Percentiles rank a stretch among this genome's conserved stretches.
Conservation (phyloP, 305 asterid genomes). For the Rubia occidens region DNA sequence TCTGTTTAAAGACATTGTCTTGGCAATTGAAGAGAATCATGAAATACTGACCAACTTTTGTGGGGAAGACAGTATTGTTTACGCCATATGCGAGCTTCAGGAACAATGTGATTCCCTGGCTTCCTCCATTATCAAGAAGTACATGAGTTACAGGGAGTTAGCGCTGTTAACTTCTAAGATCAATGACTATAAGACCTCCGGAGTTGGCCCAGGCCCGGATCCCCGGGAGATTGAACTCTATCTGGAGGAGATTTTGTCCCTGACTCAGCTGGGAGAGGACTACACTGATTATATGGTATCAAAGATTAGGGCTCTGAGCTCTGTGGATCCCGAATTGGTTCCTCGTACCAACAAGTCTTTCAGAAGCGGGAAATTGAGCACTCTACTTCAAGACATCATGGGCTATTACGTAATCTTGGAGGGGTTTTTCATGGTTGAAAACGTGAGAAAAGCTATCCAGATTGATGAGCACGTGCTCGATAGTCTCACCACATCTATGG, state of each 20-base stretch:
- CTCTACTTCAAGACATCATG: constrained; percentile 65
- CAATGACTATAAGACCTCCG: constrained; percentile 25
- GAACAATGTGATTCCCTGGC: constrained; percentile 91
- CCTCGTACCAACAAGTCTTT: constrained; percentile 86
- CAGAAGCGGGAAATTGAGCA: constrained; percentile 80
- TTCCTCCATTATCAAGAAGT: constrained; percentile 59
- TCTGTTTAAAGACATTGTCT: constrained; percentile 73
- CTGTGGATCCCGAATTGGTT: constrained; percentile 70
- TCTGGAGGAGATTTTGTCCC: constrained; percentile 73
- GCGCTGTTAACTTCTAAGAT: constrained; percentile 68
- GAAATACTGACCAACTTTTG: constrained; percentile 66
- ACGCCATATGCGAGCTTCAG: constrained; percentile 81
- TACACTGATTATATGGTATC: constrained; percentile 82
- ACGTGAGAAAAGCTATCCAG: constrained; percentile 83
- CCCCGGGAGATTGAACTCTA: constrained; percentile 83
- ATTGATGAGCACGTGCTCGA: constrained; percentile 80
- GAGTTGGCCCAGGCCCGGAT: constrained; percentile 71
- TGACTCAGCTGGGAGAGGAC: constrained; percentile 82
- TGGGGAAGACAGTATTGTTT: constrained; percentile 87
- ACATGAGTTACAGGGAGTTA: constrained; percentile 64
- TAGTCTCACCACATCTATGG: constrained; percentile 90
- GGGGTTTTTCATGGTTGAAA: constrained; percentile 94
- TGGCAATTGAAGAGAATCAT: constrained; percentile 77
- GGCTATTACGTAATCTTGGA: constrained; percentile 86
- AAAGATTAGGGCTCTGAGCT: constrained; percentile 61